Evolutionary conservation across 345 rosid species (phyloP).

Genomic region (Excoecaria cochinchinensis): DNA sequence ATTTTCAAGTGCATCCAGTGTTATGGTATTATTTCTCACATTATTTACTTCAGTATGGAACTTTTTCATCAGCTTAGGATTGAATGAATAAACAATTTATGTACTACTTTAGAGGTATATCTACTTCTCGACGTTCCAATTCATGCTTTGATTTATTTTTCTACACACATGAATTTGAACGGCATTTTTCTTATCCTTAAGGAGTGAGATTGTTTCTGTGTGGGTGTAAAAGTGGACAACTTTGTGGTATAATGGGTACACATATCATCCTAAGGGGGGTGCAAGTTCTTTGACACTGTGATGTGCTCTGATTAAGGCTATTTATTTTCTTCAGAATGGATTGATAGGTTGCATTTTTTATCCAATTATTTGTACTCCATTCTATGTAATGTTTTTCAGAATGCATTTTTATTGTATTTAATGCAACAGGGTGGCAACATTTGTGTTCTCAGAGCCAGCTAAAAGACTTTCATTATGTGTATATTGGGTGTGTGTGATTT

Average conservation of each 20-base stretch:
- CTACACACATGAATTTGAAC: neutral
- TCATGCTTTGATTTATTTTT: neutral
- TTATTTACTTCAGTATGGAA: constrained; percentile 1
- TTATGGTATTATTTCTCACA: constrained; percentile 53
- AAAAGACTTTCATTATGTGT: constrained; percentile 76
- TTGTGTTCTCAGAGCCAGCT: constrained; percentile 70
- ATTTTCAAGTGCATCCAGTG: constrained; percentile 74
- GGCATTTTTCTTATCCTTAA: neutral
- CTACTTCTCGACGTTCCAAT: neutral
- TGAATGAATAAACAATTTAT: neutral
- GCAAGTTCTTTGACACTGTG: neutral
- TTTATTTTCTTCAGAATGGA: neutral
- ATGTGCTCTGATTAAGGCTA: neutral
- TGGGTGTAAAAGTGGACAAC: neutral
- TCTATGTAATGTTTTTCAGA: neutral
- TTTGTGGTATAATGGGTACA: neutral
- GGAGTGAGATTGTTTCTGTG: neutral
- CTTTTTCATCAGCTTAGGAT: neutral
- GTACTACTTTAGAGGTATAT: neutral
- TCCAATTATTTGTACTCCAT: neutral
- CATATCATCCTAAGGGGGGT: no score
- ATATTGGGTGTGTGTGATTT: constrained; percentile 73
- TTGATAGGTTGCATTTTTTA: neutral
- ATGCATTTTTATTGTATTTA: constrained; percentile 18
- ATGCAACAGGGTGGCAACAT: constrained; percentile 63